Percentiles rank a stretch among this genome's conserved stretches.
Conservation (phyloP, 2,329 filamentous ascomycete genomes). For the Cytospora leucostoma region DNA sequence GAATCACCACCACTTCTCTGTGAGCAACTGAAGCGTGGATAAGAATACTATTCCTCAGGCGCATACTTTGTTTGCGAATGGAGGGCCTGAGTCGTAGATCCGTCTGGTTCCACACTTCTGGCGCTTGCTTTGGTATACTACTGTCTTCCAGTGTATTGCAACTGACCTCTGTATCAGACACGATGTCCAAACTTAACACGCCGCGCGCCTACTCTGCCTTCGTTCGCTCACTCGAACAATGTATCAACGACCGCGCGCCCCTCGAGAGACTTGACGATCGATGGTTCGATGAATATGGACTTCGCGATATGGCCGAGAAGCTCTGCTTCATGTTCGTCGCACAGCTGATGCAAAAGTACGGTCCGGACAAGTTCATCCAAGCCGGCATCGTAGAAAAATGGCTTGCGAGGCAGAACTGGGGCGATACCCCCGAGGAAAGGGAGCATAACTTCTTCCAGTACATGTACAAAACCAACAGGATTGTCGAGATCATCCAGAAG, state of each 20-base stretch:
- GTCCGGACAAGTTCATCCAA: slow-evolving; percentile 58
- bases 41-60: slow-evolving; percentile 36
- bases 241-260: slow-evolving; percentile 49
- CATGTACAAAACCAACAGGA: slow-evolving; percentile 53
- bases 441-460: slow-evolving; percentile 57
- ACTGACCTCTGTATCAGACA: slow-evolving; percentile 34
- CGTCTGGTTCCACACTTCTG: background rate
- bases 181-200: slow-evolving; percentile 51
- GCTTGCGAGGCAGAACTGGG: slow-evolving; percentile 74
- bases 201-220: slow-evolving; percentile 56
- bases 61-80: slow-evolving; percentile 32
- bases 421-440: slow-evolving; percentile 53
- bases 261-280: slow-evolving; percentile 55
- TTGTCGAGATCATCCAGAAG: slow-evolving; percentile 53
- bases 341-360: slow-evolving; percentile 61
- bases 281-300: slow-evolving; percentile 63
- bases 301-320: slow-evolving; percentile 63
- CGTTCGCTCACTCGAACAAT: slow-evolving; percentile 61
- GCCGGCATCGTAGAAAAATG: slow-evolving; percentile 70
- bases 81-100: slow-evolving; percentile 1
- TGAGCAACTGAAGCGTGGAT: slow-evolving; percentile 27
- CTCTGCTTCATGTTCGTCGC: slow-evolving; percentile 59
- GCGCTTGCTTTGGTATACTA: background rate
- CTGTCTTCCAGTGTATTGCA: background rate
- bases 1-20: slow-evolving; percentile 33